Base-by-base conservation (phyloP, 2,329 filamentous ascomycete genomes). In the Beauveria caledonica region DNA sequence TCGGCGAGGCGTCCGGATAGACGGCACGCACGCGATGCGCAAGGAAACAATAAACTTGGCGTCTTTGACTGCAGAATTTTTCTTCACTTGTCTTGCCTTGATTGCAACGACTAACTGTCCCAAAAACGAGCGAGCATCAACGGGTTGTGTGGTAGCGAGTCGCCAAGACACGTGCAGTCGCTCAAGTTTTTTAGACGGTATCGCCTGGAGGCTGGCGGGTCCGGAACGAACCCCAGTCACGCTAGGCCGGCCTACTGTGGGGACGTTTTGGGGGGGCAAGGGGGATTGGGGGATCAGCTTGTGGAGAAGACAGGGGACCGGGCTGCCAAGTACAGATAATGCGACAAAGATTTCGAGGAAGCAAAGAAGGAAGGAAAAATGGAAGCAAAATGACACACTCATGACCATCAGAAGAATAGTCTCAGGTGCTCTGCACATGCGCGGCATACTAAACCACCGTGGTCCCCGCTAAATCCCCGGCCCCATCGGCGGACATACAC, bases 11-110 rank as follows among this genome's bases (percentile, higher is more conserved):
- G 46, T 48, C 46, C 56, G 56, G 56, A 51, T 44, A 39, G 51
- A 42, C 56, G 56, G 56, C 56, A 58, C 56, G 23, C 19, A 15
- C 4, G 54, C 44, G 21, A 57, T 29, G n/a, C 33, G 23, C 7
- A n/a, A 51, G 46, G 44, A 49, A 58, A 58, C 42, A 58, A 49
- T 27, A 39, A 5, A 45, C 52, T 40, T 58, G 54, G 54, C 33
- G 33, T 36, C 5, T 36, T 13, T 13, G 11, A 6, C 13, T 15
- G 33, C 45, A 40, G 21, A 27, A 5, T 19, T 19, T 19, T 40
- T 42, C 40, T 25, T 17, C 5, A 36, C 33, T 36, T 3, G 3
- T 10, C 3, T 33, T 33, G 29, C 29, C 1, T 33, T 33, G 29
- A 15, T 36, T 36, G 21, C 44, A 17, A 15, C 7, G 21, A 25